A percentile compares a stretch with the other conserved stretches of the same genome.
Conservation (phyloP, 352 stramenopile genomes). For the Sclerospora graminicola region DNA sequence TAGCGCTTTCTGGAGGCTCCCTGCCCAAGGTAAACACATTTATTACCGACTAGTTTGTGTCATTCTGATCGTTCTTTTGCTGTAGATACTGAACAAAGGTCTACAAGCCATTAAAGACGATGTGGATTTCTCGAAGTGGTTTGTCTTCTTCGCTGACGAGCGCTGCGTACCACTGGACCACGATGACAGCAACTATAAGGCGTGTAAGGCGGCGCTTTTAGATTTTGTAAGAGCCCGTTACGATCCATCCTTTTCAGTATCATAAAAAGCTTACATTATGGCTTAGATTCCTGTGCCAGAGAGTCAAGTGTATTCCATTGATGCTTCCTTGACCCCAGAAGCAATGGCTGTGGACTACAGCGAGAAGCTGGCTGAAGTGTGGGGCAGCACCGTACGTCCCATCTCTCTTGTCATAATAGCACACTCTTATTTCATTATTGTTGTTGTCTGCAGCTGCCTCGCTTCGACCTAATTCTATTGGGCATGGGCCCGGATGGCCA, state of each 20-base stretch:
- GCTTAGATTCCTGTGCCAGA: slow-evolving; percentile 13
- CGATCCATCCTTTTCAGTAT: neutral
- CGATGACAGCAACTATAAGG: slow-evolving; percentile 93
- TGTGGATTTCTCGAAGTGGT: slow-evolving; percentile 93
- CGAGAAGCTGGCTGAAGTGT: slow-evolving; percentile 51
- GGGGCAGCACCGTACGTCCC: slow-evolving; percentile 40
- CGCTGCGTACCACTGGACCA: slow-evolving; percentile 89
- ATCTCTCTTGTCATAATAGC: neutral
- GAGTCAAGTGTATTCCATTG: slow-evolving; percentile 89
- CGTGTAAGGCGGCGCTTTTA: slow-evolving; percentile 87
- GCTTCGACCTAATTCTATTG: slow-evolving; percentile 93
- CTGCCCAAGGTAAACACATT: slow-evolving; percentile 48
- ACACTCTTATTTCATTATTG: slow-evolving; percentile 1
- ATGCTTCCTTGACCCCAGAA: slow-evolving; percentile 59
- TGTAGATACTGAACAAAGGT: slow-evolving; percentile 74
- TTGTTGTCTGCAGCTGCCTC: slow-evolving; percentile 42
- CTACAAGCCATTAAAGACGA: slow-evolving; percentile 61
- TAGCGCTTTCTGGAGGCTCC: slow-evolving; percentile 84
- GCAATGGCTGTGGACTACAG: slow-evolving; percentile 65
- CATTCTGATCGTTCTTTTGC: neutral
- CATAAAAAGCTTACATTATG: neutral
- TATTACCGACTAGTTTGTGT: neutral
- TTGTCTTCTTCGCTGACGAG: slow-evolving; percentile 98
- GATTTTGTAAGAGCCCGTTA: slow-evolving; percentile 36
- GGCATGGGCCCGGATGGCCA: slow-evolving; percentile 98